Evolutionary conservation across 2,329 filamentous ascomycete genomes (phyloP), one percentile per base, ranked within the genome.

Genomic region (Hymenoscyphus scutula): DNA sequence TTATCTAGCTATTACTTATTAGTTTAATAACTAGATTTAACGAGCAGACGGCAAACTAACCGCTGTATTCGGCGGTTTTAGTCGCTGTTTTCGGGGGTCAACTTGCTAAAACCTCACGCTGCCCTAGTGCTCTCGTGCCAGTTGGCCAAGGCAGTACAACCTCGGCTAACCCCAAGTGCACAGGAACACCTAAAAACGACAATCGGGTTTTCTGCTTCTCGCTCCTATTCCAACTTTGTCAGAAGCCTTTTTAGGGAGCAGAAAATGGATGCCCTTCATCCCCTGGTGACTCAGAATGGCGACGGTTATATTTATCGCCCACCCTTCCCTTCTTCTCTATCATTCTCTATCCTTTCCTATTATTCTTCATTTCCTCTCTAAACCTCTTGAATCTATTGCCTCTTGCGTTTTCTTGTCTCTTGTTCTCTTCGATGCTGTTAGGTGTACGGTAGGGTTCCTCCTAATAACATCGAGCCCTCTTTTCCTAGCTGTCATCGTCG

Each of bases 61-160:
- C n/a, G n/a, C n/a, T n/a, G n/a, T n/a, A n/a, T n/a, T n/a, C n/a
- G n/a, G n/a, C n/a, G n/a, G n/a, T n/a, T n/a, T n/a, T n/a, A n/a
- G n/a, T n/a, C n/a, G n/a, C n/a, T n/a, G n/a, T n/a, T n/a, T n/a
- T n/a, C n/a, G n/a, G n/a, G n/a, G n/a, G n/a, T n/a, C n/a, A n/a
- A n/a, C n/a, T n/a, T n/a, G n/a, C n/a, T n/a, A n/a, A n/a, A n/a
- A n/a, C n/a, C n/a, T n/a, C n/a, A n/a, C n/a, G n/a, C n/a, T n/a
- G n/a, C n/a, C n/a, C n/a, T n/a, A n/a, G n/a, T n/a, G n/a, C n/a
- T n/a, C n/a, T n/a, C n/a, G n/a, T n/a, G n/a, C n/a, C n/a, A n/a
- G n/a, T n/a, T n/a, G n/a, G 38, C 38, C 8, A 41, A 66, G 67
- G 58, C 62, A 60, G 6, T 53, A 62, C 27, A 62, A 59, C 55